These are phyloP conservation scores for Aaosphaeria pasadenensis DNA, from an alignment of 2,329 filamentous ascomycete genomes.

Conservation along the genomic window DNA sequence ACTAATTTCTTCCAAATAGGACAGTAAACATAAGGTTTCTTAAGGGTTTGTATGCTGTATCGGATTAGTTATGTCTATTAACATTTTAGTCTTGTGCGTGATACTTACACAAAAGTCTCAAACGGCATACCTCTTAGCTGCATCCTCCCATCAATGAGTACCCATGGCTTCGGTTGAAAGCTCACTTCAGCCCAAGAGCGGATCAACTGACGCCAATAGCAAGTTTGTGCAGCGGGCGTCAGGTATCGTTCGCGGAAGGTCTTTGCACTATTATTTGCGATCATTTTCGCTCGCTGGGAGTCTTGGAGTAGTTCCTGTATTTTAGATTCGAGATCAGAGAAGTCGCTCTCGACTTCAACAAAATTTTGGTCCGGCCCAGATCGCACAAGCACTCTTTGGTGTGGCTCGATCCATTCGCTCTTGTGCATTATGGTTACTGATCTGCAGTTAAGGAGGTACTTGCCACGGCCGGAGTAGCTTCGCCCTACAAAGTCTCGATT, in stretches of 20 bases:
- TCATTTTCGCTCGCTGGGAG: conserved; percentile 30
- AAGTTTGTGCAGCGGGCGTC: conserved; percentile 29
- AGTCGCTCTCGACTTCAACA: conserved; percentile 34
- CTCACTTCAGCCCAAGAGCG: conserved; percentile 22
- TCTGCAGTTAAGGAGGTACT: conserved; percentile 53
- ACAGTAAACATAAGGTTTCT: neutral
- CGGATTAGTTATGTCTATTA: neutral
- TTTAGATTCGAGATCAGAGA: conserved; percentile 23
- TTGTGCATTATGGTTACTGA: conserved; percentile 34
- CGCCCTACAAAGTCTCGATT: conserved; percentile 21
- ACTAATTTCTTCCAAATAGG: neutral
- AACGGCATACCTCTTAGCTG: conserved; percentile 23
- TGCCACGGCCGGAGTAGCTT: conserved; percentile 51
- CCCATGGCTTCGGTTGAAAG: conserved; percentile 25
- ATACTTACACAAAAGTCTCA: conserved; percentile 30
- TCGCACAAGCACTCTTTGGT: conserved; percentile 29
- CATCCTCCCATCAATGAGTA: conserved; percentile 16
- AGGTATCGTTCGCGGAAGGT: conserved; percentile 31
- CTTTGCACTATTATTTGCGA: conserved; percentile 29
- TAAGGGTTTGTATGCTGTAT: neutral
- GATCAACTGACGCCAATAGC: conserved; percentile 28
- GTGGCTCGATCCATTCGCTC: conserved; percentile 33
- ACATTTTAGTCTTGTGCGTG: neutral
- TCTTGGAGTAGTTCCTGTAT: conserved; percentile 30
- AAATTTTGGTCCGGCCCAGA: conserved; percentile 30